Conservation (phyloP, 2,329 filamentous ascomycete species). For the Remersonia thermophila region DNA sequence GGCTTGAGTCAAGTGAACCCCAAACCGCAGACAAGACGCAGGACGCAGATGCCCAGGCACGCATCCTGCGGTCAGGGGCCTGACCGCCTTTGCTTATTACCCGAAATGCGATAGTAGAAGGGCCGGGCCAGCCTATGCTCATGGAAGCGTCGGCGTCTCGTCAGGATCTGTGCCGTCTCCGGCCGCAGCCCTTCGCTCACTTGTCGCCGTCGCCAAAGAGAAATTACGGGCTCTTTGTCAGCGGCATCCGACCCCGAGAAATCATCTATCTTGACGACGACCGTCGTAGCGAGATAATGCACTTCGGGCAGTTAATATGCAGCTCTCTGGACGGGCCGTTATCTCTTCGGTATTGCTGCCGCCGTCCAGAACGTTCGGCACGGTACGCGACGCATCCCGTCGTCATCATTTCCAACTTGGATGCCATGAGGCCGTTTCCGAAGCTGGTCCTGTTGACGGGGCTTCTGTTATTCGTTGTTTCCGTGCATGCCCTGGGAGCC, state of each 20-base stretch:
- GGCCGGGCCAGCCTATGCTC: not conserved
- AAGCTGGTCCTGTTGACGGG: too few species aligned
- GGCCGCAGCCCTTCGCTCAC: too few species aligned
- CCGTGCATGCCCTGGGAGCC: too few species aligned
- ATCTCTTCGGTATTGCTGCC: not conserved
- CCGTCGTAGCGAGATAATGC: not conserved
- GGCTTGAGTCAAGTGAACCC: too few species aligned
- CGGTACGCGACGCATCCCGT: not conserved
- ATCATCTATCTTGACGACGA: slow-evolving; percentile 1
- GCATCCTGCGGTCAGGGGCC: slow-evolving; percentile 3
- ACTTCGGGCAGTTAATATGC: not conserved
- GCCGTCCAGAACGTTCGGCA: not conserved
- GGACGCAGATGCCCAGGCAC: too few species aligned
- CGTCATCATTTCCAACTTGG: not conserved
- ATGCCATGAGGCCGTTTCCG: not conserved
- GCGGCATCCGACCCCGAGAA: not conserved
- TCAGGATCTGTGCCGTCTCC: too few species aligned
- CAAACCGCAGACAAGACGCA: too few species aligned
- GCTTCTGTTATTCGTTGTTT: too few species aligned
- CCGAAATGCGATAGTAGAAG: slow-evolving; percentile 2
- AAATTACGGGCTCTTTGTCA: not conserved
- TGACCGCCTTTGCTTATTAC: slow-evolving; percentile 8
- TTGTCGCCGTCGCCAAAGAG: not conserved
- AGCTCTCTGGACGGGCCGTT: not conserved
- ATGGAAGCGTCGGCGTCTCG: not conserved